Conservation (phyloP, 1,284 basidiomycete genomes). For the Sphaerobolus stellatus region DNA sequence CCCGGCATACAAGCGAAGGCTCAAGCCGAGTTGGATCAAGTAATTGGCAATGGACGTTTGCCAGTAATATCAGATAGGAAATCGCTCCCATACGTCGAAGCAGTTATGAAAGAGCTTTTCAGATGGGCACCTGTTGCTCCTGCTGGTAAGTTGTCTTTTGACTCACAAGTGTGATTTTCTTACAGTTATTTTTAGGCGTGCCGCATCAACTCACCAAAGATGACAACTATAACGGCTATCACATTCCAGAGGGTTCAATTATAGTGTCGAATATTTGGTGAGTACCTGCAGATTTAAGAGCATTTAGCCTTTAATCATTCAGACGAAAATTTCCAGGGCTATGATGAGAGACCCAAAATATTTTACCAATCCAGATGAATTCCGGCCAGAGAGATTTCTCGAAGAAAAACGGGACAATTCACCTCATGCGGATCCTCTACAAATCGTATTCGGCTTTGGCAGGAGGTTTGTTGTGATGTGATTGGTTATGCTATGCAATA, state of each 20-base stretch:
- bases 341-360: neutral
- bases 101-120: constrained; percentile 6
- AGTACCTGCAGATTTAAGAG: neutral
- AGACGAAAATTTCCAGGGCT: neutral
- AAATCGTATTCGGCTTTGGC: constrained; percentile 3
- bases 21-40: constrained; percentile 24
- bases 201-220: neutral
- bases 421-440: neutral
- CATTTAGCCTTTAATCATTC: neutral
- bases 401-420: neutral
- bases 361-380: constrained; percentile 5
- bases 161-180: neutral
- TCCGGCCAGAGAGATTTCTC: constrained; percentile 7
- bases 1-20: constrained; percentile 20
- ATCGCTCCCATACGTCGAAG: constrained; percentile 16
- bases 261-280: constrained; percentile 8
- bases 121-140: constrained; percentile 9
- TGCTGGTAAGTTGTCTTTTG: neutral
- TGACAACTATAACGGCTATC: constrained; percentile 6
- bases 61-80: constrained; percentile 22
- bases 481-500: constrained; percentile 37
- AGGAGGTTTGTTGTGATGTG: neutral
- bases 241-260: constrained; percentile 5
- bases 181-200: constrained; percentile 1
- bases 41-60: constrained; percentile 19